Conservation (phyloP, 2,329 filamentous ascomycete genomes). For the Nemania sp. region DNA sequence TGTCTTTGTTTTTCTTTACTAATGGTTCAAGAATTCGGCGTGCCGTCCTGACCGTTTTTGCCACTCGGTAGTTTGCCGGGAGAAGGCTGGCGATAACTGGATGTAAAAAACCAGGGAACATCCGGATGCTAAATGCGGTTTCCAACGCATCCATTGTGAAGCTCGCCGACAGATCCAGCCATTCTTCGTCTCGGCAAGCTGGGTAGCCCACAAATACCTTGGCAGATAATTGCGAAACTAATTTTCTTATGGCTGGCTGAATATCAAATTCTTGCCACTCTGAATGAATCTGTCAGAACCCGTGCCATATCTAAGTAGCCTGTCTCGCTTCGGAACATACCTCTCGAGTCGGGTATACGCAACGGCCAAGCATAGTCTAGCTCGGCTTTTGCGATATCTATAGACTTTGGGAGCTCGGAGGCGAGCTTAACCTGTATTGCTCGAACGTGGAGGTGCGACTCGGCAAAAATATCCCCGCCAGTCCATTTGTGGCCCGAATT, state of each 20-base stretch:
- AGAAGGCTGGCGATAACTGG: constrained; percentile 45
- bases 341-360: constrained; percentile 1
- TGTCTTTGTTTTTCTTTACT: constrained; percentile 7
- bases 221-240: constrained; percentile 16
- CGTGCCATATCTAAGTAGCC: too few species aligned
- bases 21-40: constrained; percentile 4
- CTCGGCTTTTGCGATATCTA: constrained; percentile 5
- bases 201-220: constrained; percentile 24
- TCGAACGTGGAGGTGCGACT: constrained; percentile 18
- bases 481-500: constrained; percentile 17
- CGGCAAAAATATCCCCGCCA: background rate
- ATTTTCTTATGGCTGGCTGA: constrained; percentile 13
- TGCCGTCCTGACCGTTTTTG: background rate
- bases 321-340: background rate
- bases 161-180: constrained; percentile 9
- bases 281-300: background rate
- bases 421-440: constrained; percentile 8
- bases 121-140: constrained; percentile 16
- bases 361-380: constrained; percentile 14
- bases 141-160: constrained; percentile 21
- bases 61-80: constrained; percentile 6
- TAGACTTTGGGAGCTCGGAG: constrained; percentile 9
- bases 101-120: constrained; percentile 22
- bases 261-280: constrained; percentile 21
- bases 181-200: constrained; percentile 14